These are phyloP conservation scores for Pseudogymnoascus sp. DNA, from an alignment of 2,329 filamentous ascomycete genomes.

Conservation along the genomic window DNA sequence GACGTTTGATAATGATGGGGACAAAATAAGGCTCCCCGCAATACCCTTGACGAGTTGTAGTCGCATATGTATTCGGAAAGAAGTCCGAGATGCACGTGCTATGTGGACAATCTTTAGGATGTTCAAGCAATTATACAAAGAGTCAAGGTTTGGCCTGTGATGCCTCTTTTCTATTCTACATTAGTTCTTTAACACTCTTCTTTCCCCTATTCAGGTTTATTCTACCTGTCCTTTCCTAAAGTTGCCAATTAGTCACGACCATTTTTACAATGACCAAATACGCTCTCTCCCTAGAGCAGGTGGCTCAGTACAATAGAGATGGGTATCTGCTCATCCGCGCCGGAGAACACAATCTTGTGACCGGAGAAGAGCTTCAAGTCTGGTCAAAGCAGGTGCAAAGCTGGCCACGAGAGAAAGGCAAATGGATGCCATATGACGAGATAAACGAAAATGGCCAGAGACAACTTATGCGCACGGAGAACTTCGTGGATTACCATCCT, in stretches of 20 bases:
- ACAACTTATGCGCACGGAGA: constrained; percentile 29
- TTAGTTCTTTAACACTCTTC: background rate
- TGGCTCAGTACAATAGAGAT: constrained; percentile 23
- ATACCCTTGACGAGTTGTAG: background rate
- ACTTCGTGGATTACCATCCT: constrained; percentile 27
- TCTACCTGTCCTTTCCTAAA: background rate
- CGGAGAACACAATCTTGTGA: constrained; percentile 25
- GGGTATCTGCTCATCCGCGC: constrained; percentile 25
- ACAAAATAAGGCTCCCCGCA: background rate
- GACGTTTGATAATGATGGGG: background rate
- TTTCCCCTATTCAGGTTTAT: background rate
- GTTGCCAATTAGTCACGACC: background rate
- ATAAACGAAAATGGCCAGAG: constrained; percentile 26
- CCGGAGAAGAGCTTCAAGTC: constrained; percentile 20
- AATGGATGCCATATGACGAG: constrained; percentile 30
- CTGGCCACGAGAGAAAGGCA: constrained; percentile 27
- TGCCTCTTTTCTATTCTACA: background rate
- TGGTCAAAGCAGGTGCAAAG: constrained; percentile 25
- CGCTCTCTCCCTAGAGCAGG: constrained; percentile 17
- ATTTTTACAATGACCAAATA: background rate
- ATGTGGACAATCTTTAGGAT: background rate
- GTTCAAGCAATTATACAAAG: background rate
- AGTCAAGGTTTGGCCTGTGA: background rate
- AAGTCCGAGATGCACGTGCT: background rate
- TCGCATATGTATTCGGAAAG: background rate